Percentiles rank a stretch among this genome's conserved stretches.
Conservation (phyloP, 257 asterid species). For the Plantago major region DNA sequence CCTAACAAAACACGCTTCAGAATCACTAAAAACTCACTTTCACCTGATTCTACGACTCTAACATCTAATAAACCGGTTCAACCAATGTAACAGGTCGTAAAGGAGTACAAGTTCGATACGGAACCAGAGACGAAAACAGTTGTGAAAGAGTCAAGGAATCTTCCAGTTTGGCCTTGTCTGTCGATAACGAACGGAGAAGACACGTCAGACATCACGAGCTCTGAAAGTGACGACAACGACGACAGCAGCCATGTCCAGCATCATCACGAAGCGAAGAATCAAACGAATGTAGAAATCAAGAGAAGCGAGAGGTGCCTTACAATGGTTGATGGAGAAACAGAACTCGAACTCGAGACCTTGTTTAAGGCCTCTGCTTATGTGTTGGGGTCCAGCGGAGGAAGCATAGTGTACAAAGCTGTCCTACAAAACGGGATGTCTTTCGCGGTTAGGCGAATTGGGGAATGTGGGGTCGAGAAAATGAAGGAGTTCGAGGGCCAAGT, state of each 20-base stretch:
- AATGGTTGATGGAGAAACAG: conserved; percentile 81
- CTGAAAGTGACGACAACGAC: conserved; percentile 58
- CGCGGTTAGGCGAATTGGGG: conserved; percentile 89
- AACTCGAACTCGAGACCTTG: conserved; percentile 58
- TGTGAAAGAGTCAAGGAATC: conserved; percentile 29
- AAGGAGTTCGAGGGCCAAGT: conserved; percentile 71
- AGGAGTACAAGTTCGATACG: conserved; percentile 29
- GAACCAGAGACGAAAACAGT: conserved; percentile 27
- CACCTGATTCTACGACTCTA: too few species aligned
- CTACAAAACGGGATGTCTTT: conserved; percentile 67
- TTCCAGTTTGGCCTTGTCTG: conserved; percentile 55
- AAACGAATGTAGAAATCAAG: conserved; percentile 19
- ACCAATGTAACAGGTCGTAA: conserved; percentile 2
- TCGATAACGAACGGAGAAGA: conserved; percentile 43
- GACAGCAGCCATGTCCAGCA: conserved; percentile 23
- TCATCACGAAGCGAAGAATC: conserved; percentile 11
- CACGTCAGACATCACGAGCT: conserved; percentile 47
- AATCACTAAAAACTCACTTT: too few species aligned
- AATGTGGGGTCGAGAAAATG: conserved; percentile 38
- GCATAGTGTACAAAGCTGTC: conserved; percentile 84
- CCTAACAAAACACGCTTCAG: too few species aligned
- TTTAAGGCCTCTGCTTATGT: conserved; percentile 85
- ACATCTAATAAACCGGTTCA: too few species aligned
- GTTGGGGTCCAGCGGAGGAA: conserved; percentile 64
- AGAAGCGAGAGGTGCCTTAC: conserved; percentile 37